Evolutionary conservation across 495 filamentous ascomycete species (phyloP).

Genomic region (Neurospora sp.): DNA sequence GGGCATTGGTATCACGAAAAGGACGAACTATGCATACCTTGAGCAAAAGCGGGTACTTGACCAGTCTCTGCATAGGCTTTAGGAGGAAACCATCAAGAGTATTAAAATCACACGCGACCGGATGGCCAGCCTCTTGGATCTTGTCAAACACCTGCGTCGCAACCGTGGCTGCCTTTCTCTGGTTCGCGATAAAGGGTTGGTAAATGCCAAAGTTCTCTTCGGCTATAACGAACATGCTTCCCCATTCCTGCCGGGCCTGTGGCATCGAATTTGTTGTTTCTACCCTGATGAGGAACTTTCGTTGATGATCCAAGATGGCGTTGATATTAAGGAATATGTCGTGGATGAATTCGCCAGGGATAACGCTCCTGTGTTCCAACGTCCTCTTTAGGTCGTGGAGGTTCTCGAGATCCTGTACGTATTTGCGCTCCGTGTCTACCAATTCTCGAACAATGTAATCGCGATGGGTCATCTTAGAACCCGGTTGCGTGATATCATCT

Average conservation of each 20-base stretch:
- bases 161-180: constrained; percentile 56
- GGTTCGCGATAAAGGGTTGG: constrained; percentile 94
- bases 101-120: constrained; percentile 48
- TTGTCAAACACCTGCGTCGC: constrained; percentile 55
- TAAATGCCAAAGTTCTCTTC: constrained; percentile 82
- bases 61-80: constrained; percentile 91
- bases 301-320: constrained; percentile 85
- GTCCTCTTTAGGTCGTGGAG: constrained; percentile 86
- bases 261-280: constrained; percentile 86
- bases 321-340: constrained; percentile 96
- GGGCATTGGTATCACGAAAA: not conserved
- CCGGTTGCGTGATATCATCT: constrained; percentile 34
- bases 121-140: constrained; percentile 41
- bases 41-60: constrained; percentile 87
- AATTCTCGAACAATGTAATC: constrained; percentile 85
- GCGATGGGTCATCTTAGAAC: constrained; percentile 59
- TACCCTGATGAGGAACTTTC: constrained; percentile 86
- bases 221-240: constrained; percentile 63
- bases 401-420: constrained; percentile 95
- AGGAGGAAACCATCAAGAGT: constrained; percentile 80
- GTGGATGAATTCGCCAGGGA: constrained; percentile 84
- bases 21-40: constrained; percentile 44
- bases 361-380: constrained; percentile 73
- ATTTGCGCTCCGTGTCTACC: constrained; percentile 89
- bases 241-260: constrained; percentile 79